phyloP scores from a whole-genome alignment of 208 protist genomes.

The Leishmania amazonensis region DNA sequence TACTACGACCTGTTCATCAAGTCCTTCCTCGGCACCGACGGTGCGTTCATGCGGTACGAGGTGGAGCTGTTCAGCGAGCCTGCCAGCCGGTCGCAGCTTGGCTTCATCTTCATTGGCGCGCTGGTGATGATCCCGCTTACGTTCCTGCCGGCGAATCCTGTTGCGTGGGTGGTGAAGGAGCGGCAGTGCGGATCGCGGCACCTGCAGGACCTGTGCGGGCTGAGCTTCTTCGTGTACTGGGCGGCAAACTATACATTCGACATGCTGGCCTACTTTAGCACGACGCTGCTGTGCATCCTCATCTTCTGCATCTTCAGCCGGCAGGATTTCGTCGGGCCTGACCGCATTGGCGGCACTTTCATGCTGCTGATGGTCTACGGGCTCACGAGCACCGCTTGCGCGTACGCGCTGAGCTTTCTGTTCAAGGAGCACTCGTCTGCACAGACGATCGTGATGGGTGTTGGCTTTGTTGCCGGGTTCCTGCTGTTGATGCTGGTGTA shows the following conservation, averaged over 20 bases:
- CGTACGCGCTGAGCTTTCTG: conserved; percentile 53
- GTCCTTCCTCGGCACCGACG: conserved; percentile 22
- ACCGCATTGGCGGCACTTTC: conserved; percentile 25
- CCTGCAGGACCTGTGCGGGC: conserved; percentile 72
- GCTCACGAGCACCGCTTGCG: conserved; percentile 19
- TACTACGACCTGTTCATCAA: conserved; percentile 94
- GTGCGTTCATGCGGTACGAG: conserved; percentile 3
- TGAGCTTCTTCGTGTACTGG: conserved; percentile 67
- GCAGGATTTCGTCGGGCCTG: conserved; percentile 34
- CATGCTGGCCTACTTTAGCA: conserved; percentile 33
- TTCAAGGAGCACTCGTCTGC: conserved; percentile 55
- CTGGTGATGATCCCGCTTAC: conserved; percentile 66
- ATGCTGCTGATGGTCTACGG: conserved; percentile 43
- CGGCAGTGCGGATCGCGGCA: conserved; percentile 65
- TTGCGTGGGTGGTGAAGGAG: conserved; percentile 79
- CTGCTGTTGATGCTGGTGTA: conserved; percentile 41
- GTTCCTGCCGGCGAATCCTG: conserved; percentile 50
- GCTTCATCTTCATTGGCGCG: conserved; percentile 33
- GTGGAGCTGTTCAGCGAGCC: conserved; percentile 19
- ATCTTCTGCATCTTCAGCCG: conserved; percentile 47
- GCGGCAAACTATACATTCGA: conserved; percentile 54
- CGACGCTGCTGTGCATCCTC: conserved; percentile 28
- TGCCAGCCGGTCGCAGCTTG: conserved; percentile 16
- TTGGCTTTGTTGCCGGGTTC: conserved; percentile 50
- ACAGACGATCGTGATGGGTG: conserved; percentile 40